Percentiles rank a stretch among this genome's conserved stretches.
phyloP scores from a whole-genome alignment of 768 basidiomycete genomes.

The Grammothele lineata region DNA sequence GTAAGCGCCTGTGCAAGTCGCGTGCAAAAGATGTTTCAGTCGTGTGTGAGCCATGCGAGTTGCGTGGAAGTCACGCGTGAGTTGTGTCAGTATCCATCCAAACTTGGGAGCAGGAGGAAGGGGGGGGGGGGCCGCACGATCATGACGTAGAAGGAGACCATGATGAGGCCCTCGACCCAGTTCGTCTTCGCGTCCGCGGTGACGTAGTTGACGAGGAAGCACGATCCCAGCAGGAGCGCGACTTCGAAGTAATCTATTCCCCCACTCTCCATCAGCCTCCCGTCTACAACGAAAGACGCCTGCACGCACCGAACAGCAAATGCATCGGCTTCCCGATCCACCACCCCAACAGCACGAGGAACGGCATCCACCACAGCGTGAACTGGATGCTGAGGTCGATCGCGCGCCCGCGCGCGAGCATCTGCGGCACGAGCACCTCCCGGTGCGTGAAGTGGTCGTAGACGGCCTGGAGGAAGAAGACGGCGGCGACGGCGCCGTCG shows the following conservation, averaged over 20 bases:
- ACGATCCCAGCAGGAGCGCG: conserved; percentile 56
- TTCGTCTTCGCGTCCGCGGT: conserved; percentile 78
- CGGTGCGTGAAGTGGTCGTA: conserved; percentile 37
- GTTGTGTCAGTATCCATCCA: no score
- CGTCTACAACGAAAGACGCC: not conserved
- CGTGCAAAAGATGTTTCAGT: no score
- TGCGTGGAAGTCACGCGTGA: no score
- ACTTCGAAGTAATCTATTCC: conserved; percentile 66
- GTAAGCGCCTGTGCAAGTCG: not conserved
- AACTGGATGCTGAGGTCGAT: conserved; percentile 81
- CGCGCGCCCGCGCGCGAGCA: conserved; percentile 62
- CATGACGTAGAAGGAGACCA: conserved; percentile 67
- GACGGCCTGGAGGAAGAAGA: conserved; percentile 48
- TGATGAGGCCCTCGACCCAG: conserved; percentile 63
- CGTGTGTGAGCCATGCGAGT: not conserved
- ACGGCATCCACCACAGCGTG: conserved; percentile 74
- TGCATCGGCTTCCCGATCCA: conserved; percentile 55
- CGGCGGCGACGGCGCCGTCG: conserved; percentile 58
- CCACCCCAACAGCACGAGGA: conserved; percentile 67
- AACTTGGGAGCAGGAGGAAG: no score
- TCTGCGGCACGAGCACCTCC: conserved; percentile 40
- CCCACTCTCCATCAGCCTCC: not conserved
- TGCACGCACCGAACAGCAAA: conserved; percentile 58
- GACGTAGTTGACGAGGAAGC: conserved; percentile 77
- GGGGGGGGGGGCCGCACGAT: conserved; percentile 37